phyloP scores from a whole-genome alignment of 2,329 filamentous ascomycete species.

The Colletotrichum sp. region DNA sequence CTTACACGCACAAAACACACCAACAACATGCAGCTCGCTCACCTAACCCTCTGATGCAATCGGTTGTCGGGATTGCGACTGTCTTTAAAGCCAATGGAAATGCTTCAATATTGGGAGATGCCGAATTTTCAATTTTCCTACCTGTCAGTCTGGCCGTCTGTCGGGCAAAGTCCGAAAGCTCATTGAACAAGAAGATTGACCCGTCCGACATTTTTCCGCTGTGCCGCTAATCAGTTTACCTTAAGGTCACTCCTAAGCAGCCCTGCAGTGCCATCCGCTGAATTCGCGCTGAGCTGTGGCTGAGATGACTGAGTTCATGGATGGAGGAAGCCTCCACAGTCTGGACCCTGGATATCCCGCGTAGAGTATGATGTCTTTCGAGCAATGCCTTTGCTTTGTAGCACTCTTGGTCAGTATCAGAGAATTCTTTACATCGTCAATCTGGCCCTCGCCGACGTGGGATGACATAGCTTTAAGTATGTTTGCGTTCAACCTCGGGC shows the following conservation, averaged over 20 bases:
- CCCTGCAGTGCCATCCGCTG: background rate
- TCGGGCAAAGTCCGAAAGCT: background rate
- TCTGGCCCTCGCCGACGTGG: background rate
- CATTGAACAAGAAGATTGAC: background rate
- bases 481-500: background rate
- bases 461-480: background rate
- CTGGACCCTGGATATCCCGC: background rate
- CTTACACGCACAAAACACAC: background rate
- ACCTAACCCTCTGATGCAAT: slow-evolving; percentile 13
- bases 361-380: background rate
- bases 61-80: background rate
- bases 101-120: background rate
- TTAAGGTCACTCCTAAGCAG: background rate
- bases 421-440: background rate
- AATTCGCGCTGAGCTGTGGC: background rate
- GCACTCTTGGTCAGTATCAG: background rate
- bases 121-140: background rate
- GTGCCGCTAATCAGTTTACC: background rate
- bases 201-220: background rate
- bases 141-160: background rate
- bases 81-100: background rate
- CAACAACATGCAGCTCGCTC: background rate
- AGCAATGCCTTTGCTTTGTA: background rate
- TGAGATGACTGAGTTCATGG: background rate
- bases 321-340: background rate